Evolutionary conservation across 208 protist genomes (phyloP).

Genomic region (Crithidia bombi): DNA sequence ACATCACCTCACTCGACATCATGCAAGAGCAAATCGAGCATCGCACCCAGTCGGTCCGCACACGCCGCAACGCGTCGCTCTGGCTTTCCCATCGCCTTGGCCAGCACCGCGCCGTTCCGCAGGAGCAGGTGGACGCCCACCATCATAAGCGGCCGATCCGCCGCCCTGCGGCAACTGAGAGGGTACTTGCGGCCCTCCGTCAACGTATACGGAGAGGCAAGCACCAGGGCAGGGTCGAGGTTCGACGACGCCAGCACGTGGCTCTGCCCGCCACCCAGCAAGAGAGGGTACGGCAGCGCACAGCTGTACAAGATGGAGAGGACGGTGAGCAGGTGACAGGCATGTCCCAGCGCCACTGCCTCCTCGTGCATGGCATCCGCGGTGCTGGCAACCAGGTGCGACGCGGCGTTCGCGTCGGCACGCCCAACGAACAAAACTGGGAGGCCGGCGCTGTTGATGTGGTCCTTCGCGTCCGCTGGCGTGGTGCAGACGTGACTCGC

Average conservation of each 20-base stretch:
- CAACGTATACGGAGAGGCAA: slow-evolving; percentile 25
- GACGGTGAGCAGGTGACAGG: slow-evolving; percentile 54
- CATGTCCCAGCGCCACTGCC: slow-evolving; percentile 55
- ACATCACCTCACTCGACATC: slow-evolving; percentile 21
- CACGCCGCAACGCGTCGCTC: slow-evolving; percentile 34
- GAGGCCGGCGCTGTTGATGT: slow-evolving; percentile 31
- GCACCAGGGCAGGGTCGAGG: slow-evolving; percentile 26
- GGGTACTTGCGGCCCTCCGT: slow-evolving; percentile 45
- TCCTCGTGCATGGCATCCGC: slow-evolving; percentile 55
- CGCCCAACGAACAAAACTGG: slow-evolving; percentile 25
- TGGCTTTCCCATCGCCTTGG: slow-evolving; percentile 49
- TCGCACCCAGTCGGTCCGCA: slow-evolving; percentile 44
- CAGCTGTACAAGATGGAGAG: slow-evolving; percentile 62
- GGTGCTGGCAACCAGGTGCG: slow-evolving; percentile 36
- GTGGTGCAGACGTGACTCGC: slow-evolving; percentile 19
- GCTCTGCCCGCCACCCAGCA: slow-evolving; percentile 56
- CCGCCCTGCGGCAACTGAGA: slow-evolving; percentile 35
- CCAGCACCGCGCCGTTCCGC: slow-evolving; percentile 38
- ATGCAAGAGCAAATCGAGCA: slow-evolving; percentile 48
- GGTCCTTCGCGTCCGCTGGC: slow-evolving; percentile 38
- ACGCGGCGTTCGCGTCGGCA: slow-evolving; percentile 22
- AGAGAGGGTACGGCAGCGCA: slow-evolving; percentile 57
- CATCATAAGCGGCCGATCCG: slow-evolving; percentile 58
- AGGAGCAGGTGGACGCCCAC: slow-evolving; percentile 53
- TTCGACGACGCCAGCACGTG: slow-evolving; percentile 34